phyloP scores from a whole-genome alignment of 306 rosid genomes.

The Carpinus viminea region DNA sequence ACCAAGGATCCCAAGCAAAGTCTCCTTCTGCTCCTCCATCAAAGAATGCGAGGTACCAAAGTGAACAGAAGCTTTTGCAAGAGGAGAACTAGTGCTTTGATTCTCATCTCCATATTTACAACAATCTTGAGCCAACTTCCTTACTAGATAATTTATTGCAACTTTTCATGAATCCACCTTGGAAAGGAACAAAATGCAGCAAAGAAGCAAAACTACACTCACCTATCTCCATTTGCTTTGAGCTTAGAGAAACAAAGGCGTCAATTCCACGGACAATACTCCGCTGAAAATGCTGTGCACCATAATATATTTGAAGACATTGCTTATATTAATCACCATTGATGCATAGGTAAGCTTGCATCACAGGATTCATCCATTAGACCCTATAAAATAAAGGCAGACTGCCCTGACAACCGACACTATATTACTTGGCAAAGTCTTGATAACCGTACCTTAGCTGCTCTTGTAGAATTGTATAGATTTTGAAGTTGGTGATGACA shows the following conservation, averaged over 20 bases:
- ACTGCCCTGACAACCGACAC: no score
- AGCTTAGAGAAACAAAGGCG: constrained; percentile 62
- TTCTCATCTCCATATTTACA: constrained; percentile 71
- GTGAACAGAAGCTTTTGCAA: constrained; percentile 59
- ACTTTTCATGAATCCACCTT: constrained; percentile 32
- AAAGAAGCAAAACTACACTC: constrained; percentile 26
- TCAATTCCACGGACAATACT: constrained; percentile 78
- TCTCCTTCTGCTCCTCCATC: constrained; percentile 66
- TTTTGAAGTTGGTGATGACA: constrained; percentile 74
- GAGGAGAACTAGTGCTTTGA: constrained; percentile 43
- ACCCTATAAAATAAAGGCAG: no score
- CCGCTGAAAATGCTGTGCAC: constrained; percentile 80
- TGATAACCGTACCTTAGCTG: constrained; percentile 62
- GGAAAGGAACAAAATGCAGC: constrained; percentile 26
- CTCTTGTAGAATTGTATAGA: constrained; percentile 72
- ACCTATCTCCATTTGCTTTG: constrained; percentile 90
- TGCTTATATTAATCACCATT: constrained; percentile 8
- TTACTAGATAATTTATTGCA: constrained; percentile 44
- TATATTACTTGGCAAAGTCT: background rate
- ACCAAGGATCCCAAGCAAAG: constrained; percentile 58
- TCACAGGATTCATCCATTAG: background rate
- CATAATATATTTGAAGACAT: constrained; percentile 24
- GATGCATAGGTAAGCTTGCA: constrained; percentile 8
- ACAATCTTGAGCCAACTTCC: constrained; percentile 75
- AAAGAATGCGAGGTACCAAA: constrained; percentile 58